Conservation (phyloP, 768 basidiomycete species). For the Rhodotorula kratochvilovae region DNA sequence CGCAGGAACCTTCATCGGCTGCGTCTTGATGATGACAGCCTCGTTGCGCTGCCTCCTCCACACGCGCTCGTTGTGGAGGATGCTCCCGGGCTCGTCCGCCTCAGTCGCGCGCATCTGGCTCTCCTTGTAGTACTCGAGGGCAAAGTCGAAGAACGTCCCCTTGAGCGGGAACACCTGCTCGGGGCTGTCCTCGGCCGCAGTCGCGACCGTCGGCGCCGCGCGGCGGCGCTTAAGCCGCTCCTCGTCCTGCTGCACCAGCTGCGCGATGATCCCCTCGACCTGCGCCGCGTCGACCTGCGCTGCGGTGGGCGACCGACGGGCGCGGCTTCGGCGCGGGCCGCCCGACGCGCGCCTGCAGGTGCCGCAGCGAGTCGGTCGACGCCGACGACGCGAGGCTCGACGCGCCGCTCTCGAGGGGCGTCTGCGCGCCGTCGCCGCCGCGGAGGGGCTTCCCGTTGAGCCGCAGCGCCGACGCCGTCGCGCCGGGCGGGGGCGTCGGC, state of each 20-base stretch:
- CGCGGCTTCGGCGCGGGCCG: conserved; percentile 21
- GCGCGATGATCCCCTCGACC: conserved; percentile 71
- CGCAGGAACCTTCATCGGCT: conserved; percentile 65
- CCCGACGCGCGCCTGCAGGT: conserved; percentile 31
- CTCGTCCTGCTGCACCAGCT: conserved; percentile 90
- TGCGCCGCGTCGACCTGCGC: not conserved
- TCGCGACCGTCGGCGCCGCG: conserved; percentile 53
- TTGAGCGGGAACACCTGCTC: conserved; percentile 60
- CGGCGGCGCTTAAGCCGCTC: conserved; percentile 65
- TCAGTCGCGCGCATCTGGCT: conserved; percentile 98
- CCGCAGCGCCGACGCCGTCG: conserved; percentile 1
- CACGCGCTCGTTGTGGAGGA: conserved; percentile 88
- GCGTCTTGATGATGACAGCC: conserved; percentile 64
- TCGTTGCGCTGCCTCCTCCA: conserved; percentile 93
- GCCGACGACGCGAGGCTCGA: conserved; percentile 13
- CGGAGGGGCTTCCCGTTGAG: conserved; percentile 1
- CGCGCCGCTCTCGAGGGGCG: not conserved
- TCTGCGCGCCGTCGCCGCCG: not conserved
- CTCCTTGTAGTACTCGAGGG: conserved; percentile 93
- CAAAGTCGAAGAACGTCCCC: conserved; percentile 92
- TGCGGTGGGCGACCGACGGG: no score
- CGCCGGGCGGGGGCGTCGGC: not conserved
- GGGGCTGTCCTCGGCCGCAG: conserved; percentile 42
- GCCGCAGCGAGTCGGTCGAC: conserved; percentile 36
- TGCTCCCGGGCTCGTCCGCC: conserved; percentile 89